Evolutionary conservation across 2,329 filamentous ascomycete genomes (phyloP), one percentile per base, ranked within the genome.

Genomic region (Trichoderma citrinoviride): DNA sequence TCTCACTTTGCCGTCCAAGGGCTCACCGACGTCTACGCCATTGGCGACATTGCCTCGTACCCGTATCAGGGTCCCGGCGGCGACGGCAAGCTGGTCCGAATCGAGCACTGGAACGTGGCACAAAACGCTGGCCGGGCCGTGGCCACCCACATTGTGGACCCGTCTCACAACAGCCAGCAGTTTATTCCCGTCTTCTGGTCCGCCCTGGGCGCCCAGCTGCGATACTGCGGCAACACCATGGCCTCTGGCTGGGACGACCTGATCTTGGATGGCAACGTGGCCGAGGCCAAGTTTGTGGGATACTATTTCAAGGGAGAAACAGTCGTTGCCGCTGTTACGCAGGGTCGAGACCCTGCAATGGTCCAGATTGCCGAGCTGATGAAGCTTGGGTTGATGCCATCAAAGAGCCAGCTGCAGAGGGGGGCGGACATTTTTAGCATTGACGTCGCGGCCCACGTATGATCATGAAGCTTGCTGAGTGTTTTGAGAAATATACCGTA

Each of bases 141-240:
- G 1, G 95, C 93, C 1, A 82, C 83, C 60, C 86, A 91, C 71
- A 97, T 99, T 73, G 84, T 87, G 69, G 82, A 90, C 71, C 85
- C 89, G 0, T 77, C 83, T 15, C 14, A 64, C 7, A 76, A 83
- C 52, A 82, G 87, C 0, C 87, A 90, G 71, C 82, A 86, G 2
- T 97, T 97, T 77, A 94, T 95, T 65, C 95, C 95, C 0, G 86
- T 99, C 57, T 99, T 99, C 82, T 99, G 95, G 95, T 97, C 92
- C 1, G 95, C 95, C 0, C 80, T 99, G 5, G 92, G 93, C 5
- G 85, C 88, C 6, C 95, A 99, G 79, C 78, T 99, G 71, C 87
- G 95, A 52, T 99, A 99, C 82, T 97, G 93, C 73, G 95, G 95
- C 14, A 95, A 94, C 79, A 92, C 93, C 1, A 21, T 25, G 15